phyloP scores from a whole-genome alignment of 2,329 filamentous ascomycete species.

The Colletotrichum sublineola region DNA sequence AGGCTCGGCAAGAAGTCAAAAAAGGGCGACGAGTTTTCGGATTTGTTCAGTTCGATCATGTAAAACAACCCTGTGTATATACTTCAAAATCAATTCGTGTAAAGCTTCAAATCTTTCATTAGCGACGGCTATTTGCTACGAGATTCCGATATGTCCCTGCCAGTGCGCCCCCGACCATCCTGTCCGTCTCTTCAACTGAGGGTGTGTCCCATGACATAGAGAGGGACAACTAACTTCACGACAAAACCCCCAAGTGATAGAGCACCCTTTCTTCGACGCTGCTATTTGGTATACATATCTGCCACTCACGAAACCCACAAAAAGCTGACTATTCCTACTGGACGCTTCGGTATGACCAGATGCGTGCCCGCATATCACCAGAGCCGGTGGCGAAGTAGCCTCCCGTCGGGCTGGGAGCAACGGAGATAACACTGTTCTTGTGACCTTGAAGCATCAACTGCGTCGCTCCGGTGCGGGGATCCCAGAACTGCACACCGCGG shows the following conservation, averaged over 20 bases:
- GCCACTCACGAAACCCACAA: conserved; percentile 5
- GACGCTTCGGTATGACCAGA: conserved; percentile 83
- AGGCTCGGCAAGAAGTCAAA: conserved; percentile 56
- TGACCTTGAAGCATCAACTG: conserved; percentile 99
- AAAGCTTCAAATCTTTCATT: conserved; percentile 40
- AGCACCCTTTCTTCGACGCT: conserved; percentile 14
- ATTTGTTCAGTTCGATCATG: conserved; percentile 75
- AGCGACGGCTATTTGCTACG: conserved; percentile 40
- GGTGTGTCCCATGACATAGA: conserved; percentile 30
- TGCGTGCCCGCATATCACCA: conserved; percentile 96
- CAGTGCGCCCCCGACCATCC: conserved; percentile 41
- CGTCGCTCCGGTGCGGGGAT: conserved; percentile 90
- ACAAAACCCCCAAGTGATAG: conserved; percentile 15
- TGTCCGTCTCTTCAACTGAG: conserved; percentile 30
- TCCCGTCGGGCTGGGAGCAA: conserved; percentile 91
- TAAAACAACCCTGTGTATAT: conserved; percentile 43
- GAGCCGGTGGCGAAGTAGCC: conserved; percentile 95
- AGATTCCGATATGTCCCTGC: conserved; percentile 35
- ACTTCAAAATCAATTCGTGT: neutral
- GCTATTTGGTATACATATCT: conserved; percentile 33
- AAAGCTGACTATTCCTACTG: conserved; percentile 30
- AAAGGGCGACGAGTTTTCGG: conserved; percentile 77
- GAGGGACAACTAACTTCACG: conserved; percentile 20
- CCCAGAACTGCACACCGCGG: conserved; percentile 98
- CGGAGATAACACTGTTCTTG: conserved; percentile 98